phyloP scores from a whole-genome alignment of 305 asterid genomes.

The Petunia hybrid region DNA sequence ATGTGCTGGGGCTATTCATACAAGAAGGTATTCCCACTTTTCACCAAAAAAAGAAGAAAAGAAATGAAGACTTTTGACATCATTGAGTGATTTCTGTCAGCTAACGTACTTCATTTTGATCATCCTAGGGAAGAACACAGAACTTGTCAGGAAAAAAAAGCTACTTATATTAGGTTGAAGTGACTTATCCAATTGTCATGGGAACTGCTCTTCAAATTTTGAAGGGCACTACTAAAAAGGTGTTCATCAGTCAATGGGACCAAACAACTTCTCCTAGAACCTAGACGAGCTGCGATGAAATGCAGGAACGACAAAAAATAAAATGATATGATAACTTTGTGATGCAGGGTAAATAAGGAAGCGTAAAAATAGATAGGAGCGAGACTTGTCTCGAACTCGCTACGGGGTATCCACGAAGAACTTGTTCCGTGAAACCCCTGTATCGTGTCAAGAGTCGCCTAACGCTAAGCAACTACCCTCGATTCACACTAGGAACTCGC shows the following conservation, averaged over 20 bases:
- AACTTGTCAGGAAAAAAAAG: not conserved
- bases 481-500: too few relatives aligned
- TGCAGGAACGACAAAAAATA: not conserved
- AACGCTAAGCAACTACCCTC: too few relatives aligned
- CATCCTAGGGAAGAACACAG: not conserved
- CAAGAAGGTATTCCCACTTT: conserved; percentile 20
- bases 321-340: not conserved
- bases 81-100: not conserved
- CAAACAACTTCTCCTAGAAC: conserved; percentile 7
- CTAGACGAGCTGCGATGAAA: not conserved
- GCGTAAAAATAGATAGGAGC: too few relatives aligned
- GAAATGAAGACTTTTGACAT: not conserved
- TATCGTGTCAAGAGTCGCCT: too few relatives aligned
- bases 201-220: not conserved
- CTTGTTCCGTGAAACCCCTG: too few relatives aligned
- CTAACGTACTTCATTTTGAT: not conserved
- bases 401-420: too few relatives aligned
- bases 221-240: not conserved
- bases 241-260: conserved; percentile 18
- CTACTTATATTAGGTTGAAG: conserved; percentile 5
- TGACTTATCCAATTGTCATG: too few relatives aligned
- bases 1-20: conserved; percentile 17
- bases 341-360: too few relatives aligned
- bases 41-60: not conserved
- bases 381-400: too few relatives aligned